These are phyloP conservation scores for Coriaria nepalensis DNA, from an alignment of 306 rosid species.

Conservation along the genomic window DNA sequence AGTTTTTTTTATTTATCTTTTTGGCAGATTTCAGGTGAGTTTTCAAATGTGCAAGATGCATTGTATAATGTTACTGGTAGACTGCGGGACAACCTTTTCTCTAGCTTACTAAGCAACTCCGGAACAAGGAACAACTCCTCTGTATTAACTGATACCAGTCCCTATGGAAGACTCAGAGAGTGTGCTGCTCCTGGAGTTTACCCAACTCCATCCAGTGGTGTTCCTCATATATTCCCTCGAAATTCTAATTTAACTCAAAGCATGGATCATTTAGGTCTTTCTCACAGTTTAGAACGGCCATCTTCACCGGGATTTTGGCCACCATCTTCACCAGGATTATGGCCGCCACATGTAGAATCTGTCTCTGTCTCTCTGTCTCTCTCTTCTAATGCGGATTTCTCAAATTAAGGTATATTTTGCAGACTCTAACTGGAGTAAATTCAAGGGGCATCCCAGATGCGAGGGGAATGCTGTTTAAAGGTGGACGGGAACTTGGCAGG, in stretches of 20 bases:
- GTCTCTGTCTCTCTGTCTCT: constrained; percentile 5
- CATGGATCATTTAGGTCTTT: constrained; percentile 40
- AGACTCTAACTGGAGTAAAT: constrained; percentile 47
- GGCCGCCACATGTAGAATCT: constrained; percentile 33
- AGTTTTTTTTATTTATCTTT: constrained; percentile 7
- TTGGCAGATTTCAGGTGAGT: constrained; percentile 77
- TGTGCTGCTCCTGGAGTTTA: constrained; percentile 32
- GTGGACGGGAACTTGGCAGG: constrained; percentile 80
- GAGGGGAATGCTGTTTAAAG: constrained; percentile 49
- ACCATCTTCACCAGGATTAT: constrained; percentile 1
- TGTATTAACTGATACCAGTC: constrained; percentile 39
- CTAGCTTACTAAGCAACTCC: constrained; percentile 34
- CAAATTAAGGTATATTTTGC: constrained; percentile 20
- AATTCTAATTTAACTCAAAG: constrained; percentile 39
- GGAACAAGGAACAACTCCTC: constrained; percentile 48
- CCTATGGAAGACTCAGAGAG: constrained; percentile 53
- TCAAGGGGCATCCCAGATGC: constrained; percentile 45
- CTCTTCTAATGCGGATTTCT: constrained; percentile 2
- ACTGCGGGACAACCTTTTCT: constrained; percentile 69
- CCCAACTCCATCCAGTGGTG: constrained; percentile 22
- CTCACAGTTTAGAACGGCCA: constrained; percentile 48
- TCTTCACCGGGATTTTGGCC: constrained; percentile 69
- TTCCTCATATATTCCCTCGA: constrained; percentile 31
- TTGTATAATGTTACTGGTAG: constrained; percentile 83
- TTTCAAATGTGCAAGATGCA: constrained; percentile 89